Conservation (phyloP, 148 eudicot genomes). For the Rhododendron simsii region DNA sequence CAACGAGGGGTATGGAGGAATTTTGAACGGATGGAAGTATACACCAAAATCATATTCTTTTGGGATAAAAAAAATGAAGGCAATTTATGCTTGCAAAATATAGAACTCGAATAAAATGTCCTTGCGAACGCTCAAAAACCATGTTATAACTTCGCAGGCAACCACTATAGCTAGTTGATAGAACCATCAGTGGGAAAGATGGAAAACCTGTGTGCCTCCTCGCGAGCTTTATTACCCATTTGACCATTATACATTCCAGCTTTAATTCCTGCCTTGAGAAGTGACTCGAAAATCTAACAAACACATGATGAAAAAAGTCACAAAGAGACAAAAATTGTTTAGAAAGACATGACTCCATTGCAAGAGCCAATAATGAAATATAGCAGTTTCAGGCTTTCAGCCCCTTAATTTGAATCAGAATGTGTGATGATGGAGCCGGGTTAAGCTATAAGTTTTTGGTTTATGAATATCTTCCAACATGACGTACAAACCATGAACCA, state of each 20-base stretch:
- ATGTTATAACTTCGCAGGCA: neutral
- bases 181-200: neutral
- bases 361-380: neutral
- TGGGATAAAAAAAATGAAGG: neutral
- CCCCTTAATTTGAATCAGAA: neutral
- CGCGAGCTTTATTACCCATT: constrained; percentile 60
- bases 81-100: neutral
- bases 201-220: constrained; percentile 62
- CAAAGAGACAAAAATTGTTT: constrained; percentile 4
- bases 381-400: neutral
- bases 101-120: neutral
- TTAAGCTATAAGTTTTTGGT: neutral
- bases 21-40: neutral
- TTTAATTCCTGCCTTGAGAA: constrained; percentile 50
- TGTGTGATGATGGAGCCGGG: neutral
- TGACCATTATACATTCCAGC: constrained; percentile 85
- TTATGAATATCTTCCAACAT: neutral
- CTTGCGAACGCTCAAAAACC: neutral
- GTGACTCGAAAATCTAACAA: constrained; percentile 48
- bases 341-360: neutral
- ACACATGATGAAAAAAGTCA: constrained; percentile 4
- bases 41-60: neutral
- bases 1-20: neutral
- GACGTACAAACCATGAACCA: neutral
- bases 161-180: constrained; percentile 1